A percentile compares a stretch with the other conserved stretches of the same genome.
phyloP scores from a whole-genome alignment of 2,329 filamentous ascomycete species.

The Mycocentrospora acerina region DNA sequence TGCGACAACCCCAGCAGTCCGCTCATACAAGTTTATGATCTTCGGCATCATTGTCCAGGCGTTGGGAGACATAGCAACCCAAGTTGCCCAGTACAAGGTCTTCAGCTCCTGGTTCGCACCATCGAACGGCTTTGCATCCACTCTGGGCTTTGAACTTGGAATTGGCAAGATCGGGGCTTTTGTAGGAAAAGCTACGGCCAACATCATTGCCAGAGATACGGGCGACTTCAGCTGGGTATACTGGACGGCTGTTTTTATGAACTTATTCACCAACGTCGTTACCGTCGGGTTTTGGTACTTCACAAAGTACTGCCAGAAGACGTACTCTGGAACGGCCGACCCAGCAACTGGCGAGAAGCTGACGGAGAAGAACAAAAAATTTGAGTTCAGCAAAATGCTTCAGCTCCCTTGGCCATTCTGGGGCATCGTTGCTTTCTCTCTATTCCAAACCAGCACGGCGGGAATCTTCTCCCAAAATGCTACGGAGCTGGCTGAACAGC shows the following conservation, averaged over 20 bases:
- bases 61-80: constrained; percentile 64
- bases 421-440: constrained; percentile 56
- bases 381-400: constrained; percentile 58
- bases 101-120: constrained; percentile 67
- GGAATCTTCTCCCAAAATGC: constrained; percentile 59
- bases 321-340: constrained; percentile 53
- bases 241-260: constrained; percentile 65
- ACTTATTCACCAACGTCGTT: constrained; percentile 61
- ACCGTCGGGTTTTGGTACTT: constrained; percentile 60
- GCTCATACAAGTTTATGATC: constrained; percentile 63
- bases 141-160: constrained; percentile 60
- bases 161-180: constrained; percentile 64
- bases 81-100: constrained; percentile 65
- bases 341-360: constrained; percentile 60
- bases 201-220: constrained; percentile 59
- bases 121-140: constrained; percentile 62
- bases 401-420: constrained; percentile 63
- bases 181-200: constrained; percentile 61
- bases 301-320: constrained; percentile 52
- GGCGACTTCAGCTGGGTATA: constrained; percentile 64
- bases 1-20: constrained; percentile 56
- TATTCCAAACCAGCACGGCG: constrained; percentile 61
- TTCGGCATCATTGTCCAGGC: constrained; percentile 57
- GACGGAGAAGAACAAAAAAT: constrained; percentile 61
- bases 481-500: constrained; percentile 62